Evolutionary conservation across 176 grass and related monocot genomes (phyloP).

Genomic region (Secale cereale): DNA sequence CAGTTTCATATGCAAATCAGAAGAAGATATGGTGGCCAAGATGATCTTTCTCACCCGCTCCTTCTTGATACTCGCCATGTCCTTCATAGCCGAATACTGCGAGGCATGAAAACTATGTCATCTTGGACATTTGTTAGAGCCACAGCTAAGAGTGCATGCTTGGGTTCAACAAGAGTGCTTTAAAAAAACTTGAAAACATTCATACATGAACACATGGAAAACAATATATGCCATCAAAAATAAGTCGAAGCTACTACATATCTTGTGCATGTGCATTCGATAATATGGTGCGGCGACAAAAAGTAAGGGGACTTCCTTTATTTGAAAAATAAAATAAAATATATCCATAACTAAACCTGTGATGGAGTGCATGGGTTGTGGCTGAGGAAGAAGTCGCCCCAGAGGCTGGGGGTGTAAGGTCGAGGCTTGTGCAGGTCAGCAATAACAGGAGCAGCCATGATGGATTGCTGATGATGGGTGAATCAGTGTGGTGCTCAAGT

Average conservation of each 20-base stretch:
- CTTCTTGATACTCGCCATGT: background rate
- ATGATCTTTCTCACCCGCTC: slow-evolving; percentile 13
- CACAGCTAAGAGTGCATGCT: background rate
- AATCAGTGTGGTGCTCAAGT: no score
- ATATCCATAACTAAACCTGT: background rate
- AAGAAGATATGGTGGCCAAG: rapidly evolving
- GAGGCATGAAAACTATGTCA: background rate
- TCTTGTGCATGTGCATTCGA: no score
- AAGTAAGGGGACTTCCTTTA: background rate
- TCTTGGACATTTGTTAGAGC: background rate
- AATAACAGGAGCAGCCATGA: background rate
- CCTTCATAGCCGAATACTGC: slow-evolving; percentile 6
- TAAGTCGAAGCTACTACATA: no score
- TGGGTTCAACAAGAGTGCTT: no score
- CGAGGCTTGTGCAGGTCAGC: background rate
- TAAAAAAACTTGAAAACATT: background rate
- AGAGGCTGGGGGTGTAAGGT: background rate
- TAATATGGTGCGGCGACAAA: no score
- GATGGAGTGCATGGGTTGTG: background rate
- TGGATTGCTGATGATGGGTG: no score
- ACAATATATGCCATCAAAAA: no score
- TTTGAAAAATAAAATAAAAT: background rate
- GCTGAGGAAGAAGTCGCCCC: background rate
- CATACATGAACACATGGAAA: background rate
- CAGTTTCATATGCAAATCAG: background rate